Evolutionary conservation across 2,329 filamentous ascomycete species (phyloP).

Genomic region (Sarocladium brachiariae): DNA sequence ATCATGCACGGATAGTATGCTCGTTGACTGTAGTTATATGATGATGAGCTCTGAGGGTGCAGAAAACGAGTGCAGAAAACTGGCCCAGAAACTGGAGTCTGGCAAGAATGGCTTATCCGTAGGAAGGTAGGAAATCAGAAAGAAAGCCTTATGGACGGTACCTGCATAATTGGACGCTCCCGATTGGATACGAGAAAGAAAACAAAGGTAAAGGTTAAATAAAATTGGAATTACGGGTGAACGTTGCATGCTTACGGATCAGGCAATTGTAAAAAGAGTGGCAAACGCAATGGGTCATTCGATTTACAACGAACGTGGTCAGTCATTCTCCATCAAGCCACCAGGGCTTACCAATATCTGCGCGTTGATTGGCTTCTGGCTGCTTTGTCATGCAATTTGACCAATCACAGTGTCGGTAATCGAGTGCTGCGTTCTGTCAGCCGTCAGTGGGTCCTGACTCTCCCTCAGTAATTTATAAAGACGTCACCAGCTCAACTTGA

Average conservation of each 20-base stretch:
- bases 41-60: too few species aligned
- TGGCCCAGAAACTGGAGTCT: too few species aligned
- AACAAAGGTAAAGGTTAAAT: not conserved
- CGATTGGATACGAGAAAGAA: not conserved
- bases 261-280: not conserved
- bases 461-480: conserved; percentile 4
- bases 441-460: not conserved
- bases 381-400: not conserved
- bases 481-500: conserved; percentile 1
- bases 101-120: too few species aligned
- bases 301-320: conserved; percentile 3
- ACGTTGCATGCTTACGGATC: not conserved
- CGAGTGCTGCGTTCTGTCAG: not conserved
- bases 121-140: too few species aligned
- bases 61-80: too few species aligned
- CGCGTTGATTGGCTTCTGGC: not conserved
- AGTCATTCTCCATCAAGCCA: not conserved
- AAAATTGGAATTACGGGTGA: not conserved
- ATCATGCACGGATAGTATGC: too few species aligned
- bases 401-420: conserved; percentile 4
- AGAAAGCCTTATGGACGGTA: too few species aligned
- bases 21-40: too few species aligned
- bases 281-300: not conserved
- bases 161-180: not conserved
- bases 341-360: conserved; percentile 1